phyloP scores from a whole-genome alignment of 768 basidiomycete genomes.

The Leccinum aurantiacum region DNA sequence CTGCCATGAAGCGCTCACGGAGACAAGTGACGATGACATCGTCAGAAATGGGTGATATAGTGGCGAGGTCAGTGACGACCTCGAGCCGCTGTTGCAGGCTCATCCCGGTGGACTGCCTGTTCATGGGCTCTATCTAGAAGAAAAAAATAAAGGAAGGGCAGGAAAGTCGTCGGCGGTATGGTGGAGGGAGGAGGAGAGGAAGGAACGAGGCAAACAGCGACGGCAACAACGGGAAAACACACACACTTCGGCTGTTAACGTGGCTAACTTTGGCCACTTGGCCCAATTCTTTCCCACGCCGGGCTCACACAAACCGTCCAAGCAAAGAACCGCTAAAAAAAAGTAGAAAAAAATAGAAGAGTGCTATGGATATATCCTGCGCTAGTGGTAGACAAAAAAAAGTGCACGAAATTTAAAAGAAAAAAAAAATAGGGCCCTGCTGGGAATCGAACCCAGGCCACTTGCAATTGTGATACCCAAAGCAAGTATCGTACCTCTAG shows the following conservation, averaged over 20 bases:
- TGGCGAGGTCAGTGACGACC: conserved; percentile 66
- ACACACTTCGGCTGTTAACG: conserved; percentile 14
- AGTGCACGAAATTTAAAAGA: too few relatives aligned
- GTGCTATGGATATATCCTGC: too few relatives aligned
- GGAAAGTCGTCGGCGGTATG: conserved; percentile 5
- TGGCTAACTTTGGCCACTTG: conserved; percentile 25
- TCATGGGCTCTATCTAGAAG: conserved; percentile 23
- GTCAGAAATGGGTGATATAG: conserved; percentile 68
- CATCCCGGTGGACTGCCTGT: conserved; percentile 46
- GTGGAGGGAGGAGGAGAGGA: conserved; percentile 11
- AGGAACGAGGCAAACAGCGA: conserved; percentile 21
- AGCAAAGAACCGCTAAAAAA: background rate
- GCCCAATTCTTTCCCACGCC: conserved; percentile 23
- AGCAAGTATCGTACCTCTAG: conserved; percentile 42
- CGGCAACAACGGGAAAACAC: conserved; percentile 25
- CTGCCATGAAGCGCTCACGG: conserved; percentile 83
- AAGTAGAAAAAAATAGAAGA: too few relatives aligned
- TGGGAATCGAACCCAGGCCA: conserved; percentile 41
- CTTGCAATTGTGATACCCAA: conserved; percentile 35
- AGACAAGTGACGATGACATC: conserved; percentile 83
- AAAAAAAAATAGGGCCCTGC: conserved; percentile 30
- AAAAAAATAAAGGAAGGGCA: conserved; percentile 1
- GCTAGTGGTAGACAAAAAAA: too few relatives aligned
- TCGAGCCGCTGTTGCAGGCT: conserved; percentile 68
- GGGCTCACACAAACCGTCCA: background rate